A percentile compares a stretch with the other conserved stretches of the same genome.
Evolutionary conservation across 129 eudicot species (phyloP).

Genomic region (Apium graveolens): DNA sequence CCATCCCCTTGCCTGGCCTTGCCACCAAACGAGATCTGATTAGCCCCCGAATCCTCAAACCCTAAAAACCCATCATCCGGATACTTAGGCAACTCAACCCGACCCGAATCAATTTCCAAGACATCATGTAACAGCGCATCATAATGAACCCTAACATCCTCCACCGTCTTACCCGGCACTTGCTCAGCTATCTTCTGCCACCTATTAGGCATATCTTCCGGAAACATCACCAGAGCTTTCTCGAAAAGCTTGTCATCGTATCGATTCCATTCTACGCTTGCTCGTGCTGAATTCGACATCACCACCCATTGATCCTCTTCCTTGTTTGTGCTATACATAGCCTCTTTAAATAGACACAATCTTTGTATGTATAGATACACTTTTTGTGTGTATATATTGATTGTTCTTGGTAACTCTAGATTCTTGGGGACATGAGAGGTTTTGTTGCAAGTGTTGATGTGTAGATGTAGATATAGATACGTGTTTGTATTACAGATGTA

Average conservation of each 20-base stretch:
- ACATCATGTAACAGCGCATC: constrained; percentile 58
- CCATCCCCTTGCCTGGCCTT: constrained; percentile 33
- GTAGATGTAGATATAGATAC: constrained; percentile 3
- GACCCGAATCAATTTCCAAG: constrained; percentile 64
- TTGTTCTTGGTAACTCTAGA: background rate
- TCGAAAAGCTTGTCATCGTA: constrained; percentile 70
- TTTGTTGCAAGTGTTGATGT: background rate
- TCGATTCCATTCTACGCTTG: constrained; percentile 37
- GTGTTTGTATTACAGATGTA: background rate
- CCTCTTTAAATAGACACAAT: background rate
- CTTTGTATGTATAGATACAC: background rate
- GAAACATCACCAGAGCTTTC: constrained; percentile 50
- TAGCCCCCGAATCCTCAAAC: constrained; percentile 31
- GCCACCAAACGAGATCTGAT: constrained; percentile 67
- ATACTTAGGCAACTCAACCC: constrained; percentile 63
- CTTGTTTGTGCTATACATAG: background rate
- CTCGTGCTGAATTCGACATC: background rate
- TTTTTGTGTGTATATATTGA: background rate
- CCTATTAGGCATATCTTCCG: constrained; percentile 42
- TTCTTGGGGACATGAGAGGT: background rate
- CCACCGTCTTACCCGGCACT: constrained; percentile 54
- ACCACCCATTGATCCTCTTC: background rate
- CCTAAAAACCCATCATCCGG: constrained; percentile 45
- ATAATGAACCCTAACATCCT: constrained; percentile 52
- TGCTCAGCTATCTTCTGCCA: constrained; percentile 62